Percentiles rank a stretch among this genome's conserved stretches.
Conservation (phyloP, 106 monocot species). For the Iris macrosiphon region DNA sequence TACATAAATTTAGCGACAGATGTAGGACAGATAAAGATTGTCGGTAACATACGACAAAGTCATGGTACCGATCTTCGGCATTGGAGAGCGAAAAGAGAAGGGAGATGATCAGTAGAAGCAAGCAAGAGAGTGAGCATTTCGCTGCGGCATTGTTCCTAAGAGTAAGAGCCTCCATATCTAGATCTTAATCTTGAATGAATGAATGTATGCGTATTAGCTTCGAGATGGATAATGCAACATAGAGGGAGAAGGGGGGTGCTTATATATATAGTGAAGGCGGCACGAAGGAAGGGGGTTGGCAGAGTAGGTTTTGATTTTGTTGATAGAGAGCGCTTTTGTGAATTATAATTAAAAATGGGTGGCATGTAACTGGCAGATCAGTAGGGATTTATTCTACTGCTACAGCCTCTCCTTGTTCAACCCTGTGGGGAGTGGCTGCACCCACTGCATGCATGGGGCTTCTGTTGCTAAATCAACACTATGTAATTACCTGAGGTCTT, state of each 20-base stretch:
- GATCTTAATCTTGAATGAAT: no score
- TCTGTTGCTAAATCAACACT: no score
- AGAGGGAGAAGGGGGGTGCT: not conserved
- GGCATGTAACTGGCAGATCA: no score
- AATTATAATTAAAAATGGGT: not conserved
- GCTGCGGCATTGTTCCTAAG: not conserved
- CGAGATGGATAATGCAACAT: not conserved
- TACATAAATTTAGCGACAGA: not conserved
- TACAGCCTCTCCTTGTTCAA: not conserved
- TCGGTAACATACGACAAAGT: slow-evolving; percentile 7
- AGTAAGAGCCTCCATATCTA: not conserved
- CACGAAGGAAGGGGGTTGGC: slow-evolving; percentile 7
- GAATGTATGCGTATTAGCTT: no score
- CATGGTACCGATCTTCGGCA: slow-evolving; percentile 17
- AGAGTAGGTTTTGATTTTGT: slow-evolving; percentile 33
- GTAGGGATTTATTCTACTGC: not conserved
- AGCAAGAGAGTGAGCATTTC: not conserved
- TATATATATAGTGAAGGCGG: slow-evolving; percentile 7
- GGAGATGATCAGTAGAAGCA: not conserved
- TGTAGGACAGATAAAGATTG: not conserved
- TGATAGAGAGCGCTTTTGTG: not conserved
- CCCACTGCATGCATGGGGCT: slow-evolving; percentile 8
- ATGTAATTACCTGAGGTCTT: no score
- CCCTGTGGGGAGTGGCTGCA: slow-evolving; percentile 12
- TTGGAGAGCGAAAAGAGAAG: not conserved